Evolutionary conservation across 1,139 yeast species (phyloP), one percentile per base, ranked within the genome.

Genomic region (Cylindricascospora bacillispora): DNA sequence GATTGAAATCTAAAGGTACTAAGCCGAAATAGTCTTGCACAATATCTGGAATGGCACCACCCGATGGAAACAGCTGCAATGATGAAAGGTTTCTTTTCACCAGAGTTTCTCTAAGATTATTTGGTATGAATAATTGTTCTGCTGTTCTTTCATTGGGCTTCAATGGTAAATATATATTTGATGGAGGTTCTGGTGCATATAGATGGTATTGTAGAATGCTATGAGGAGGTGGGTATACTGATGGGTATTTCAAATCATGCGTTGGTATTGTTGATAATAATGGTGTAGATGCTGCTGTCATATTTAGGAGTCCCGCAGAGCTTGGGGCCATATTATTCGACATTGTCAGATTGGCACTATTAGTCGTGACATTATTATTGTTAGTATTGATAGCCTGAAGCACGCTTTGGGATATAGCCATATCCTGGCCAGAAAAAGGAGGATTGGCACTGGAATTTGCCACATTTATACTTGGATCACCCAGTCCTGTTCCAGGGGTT

Each of bases 131-230:
- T 52, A 86, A 64, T 37, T 67, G 70, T 35, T 70, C 70, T 4
- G 77, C 70, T 24, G 70, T 71, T 28, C 83, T 67, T 54, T 83
- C 86, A 50, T 83, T 73, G 1, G 80, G 70, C 25, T 70, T 67
- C 37, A 78, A 57, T 4, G 76, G 74, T 6, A 70, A 56, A 13
- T 67, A 62, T 35, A 73, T 56, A 40, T 80, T 72, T 16, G 86
- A 86, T 4, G 93, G 92, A 3, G 93, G 82, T 13, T 72, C 70
- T 1, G 97, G 95, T 0, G 95, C 93, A 54, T 86, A 86, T 28
- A 85, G 57, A 54, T 86, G 95, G 49, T 82, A 81, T 46, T 85
- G 89, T 29, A 83, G 60, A 2, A 94, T 41, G 39, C 54, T 47
- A 28, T 47, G 56, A 12, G 52, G 47, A n/a, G 56, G 56, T 13